Conservation (phyloP, 495 filamentous ascomycete species). For the Penicilliopsis zonata region DNA sequence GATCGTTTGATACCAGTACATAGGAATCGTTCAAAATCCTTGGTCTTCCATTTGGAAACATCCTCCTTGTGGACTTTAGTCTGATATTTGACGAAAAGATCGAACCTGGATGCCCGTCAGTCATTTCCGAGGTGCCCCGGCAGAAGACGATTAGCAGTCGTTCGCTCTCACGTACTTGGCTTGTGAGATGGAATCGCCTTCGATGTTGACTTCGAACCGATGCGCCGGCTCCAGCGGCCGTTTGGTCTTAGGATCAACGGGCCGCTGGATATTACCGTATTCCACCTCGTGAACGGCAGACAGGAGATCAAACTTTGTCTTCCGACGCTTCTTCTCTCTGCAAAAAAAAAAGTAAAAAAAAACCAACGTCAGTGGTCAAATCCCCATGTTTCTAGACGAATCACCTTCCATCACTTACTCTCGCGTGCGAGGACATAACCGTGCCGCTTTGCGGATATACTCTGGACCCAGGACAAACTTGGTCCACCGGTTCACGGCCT, state of each 20-base stretch:
- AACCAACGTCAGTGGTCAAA: neutral
- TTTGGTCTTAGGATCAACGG: conserved; percentile 39
- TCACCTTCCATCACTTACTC: conserved; percentile 42
- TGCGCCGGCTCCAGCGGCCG: conserved; percentile 60
- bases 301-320: conserved; percentile 62
- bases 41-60: conserved; percentile 48
- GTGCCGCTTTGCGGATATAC: conserved; percentile 63
- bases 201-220: conserved; percentile 65
- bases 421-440: conserved; percentile 62
- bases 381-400: neutral
- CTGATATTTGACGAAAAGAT: conserved; percentile 81
- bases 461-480: conserved; percentile 66
- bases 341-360: neutral
- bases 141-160: neutral
- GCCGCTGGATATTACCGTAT: conserved; percentile 41
- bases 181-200: conserved; percentile 67
- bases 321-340: conserved; percentile 61
- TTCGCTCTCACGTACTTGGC: conserved; percentile 55
- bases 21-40: conserved; percentile 72
- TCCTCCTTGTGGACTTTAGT: conserved; percentile 65
- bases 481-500: conserved; percentile 85
- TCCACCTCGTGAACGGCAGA: conserved; percentile 62
- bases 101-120: conserved; percentile 31
- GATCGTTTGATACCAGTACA: conserved; percentile 66
- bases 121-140: conserved; percentile 1